Conservation (phyloP, 345 rosid genomes). For the Schrenkiella parvula region DNA sequence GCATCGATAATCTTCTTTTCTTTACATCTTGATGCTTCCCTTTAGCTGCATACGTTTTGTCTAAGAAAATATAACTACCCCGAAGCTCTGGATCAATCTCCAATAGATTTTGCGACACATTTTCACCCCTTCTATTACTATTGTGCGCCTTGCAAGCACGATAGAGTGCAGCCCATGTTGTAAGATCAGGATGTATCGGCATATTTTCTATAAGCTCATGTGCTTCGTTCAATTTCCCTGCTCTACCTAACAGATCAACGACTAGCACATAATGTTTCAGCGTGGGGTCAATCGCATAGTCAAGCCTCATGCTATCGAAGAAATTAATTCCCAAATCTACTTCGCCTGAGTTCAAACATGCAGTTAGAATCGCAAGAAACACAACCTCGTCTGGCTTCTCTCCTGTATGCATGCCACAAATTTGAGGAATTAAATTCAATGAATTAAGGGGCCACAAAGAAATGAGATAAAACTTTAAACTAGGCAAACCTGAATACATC, state of each 20-base stretch:
- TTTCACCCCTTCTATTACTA: constrained; percentile 38
- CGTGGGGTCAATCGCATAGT: constrained; percentile 56
- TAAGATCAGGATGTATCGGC: constrained; percentile 54
- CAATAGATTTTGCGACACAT: constrained; percentile 41
- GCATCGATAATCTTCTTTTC: constrained; percentile 36
- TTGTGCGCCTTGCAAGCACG: constrained; percentile 57
- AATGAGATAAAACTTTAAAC: neutral
- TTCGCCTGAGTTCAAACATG: constrained; percentile 50
- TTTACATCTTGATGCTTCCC: constrained; percentile 45
- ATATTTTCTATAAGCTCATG: constrained; percentile 41
- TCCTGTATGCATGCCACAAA: constrained; percentile 37
- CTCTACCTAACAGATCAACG: constrained; percentile 58
- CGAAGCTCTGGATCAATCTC: constrained; percentile 54
- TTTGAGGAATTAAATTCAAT: neutral
- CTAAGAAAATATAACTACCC: constrained; percentile 47
- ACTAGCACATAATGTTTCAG: constrained; percentile 55
- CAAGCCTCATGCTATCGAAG: constrained; percentile 63
- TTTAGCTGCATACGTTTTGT: constrained; percentile 42
- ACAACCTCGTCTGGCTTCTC: constrained; percentile 55
- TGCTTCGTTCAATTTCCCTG: constrained; percentile 51
- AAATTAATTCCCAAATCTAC: constrained; percentile 54
- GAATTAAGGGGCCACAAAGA: neutral
- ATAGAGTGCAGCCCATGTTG: constrained; percentile 57
- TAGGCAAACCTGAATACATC: constrained; percentile 51
- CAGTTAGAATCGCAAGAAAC: constrained; percentile 55